Evolutionary conservation across 129 eudicot species (phyloP), one percentile per base, ranked within the genome.

Genomic region (Chrysanthemum seticuspe): DNA sequence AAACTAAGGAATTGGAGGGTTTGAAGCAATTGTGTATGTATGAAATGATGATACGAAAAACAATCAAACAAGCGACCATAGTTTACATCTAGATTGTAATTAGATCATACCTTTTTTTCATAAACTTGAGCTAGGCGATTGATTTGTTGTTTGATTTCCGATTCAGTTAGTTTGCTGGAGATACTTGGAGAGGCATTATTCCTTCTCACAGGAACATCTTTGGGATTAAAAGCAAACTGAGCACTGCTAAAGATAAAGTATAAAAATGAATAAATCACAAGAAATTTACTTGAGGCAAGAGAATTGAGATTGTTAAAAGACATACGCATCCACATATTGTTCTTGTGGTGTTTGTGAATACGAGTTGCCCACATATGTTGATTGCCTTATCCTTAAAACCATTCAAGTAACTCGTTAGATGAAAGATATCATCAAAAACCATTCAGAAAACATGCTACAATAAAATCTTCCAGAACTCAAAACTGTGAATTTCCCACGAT

Each of bases 141-240:
- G 75, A 95, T 86, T 70, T 85, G 87, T 51, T 83, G 96, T 74
- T 81, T 81, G 74, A 95, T 88, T 77, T 88, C 94, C 47, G 84
- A 65, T 85, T 95, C 99, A 11, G 91, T 79, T 45, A 80, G 81
- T 75, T 79, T 85, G 45, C 44, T 67, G 40, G 82, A 70, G 51
- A 62, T 67, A 23, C 67, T 70, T 29, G 89, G 77, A 36, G 79
- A 18, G 48, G 70, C 5, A 60, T 65, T 82, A 65, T 72, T 91
- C 49, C 75, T 80, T 45, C 70, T 68, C 69, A 73, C 80, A 56
- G 77, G 73, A 47, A 84, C 81, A 53, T 95, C 97, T 73, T 91
- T 95, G 3, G 99, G 99, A 23, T 90, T 90, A 65, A 90, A 83
- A 27, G 99, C 97, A 83, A 53, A 86, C 19, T 85, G 78, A 15